Evolutionary conservation across 768 basidiomycete genomes (phyloP).

Genomic region (Panaeolus papilionaceus): DNA sequence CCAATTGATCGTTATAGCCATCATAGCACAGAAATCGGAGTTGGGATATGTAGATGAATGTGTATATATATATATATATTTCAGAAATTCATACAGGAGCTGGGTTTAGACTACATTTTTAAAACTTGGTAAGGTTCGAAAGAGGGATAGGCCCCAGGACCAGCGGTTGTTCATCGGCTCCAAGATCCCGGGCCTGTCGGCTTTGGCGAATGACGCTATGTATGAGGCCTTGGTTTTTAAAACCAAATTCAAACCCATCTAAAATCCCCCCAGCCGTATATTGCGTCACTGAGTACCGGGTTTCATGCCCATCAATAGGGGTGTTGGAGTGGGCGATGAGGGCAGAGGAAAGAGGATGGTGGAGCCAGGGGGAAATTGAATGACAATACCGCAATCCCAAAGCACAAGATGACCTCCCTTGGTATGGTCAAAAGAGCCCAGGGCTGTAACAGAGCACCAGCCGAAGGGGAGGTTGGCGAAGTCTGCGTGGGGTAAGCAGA

Average conservation of each 20-base stretch:
- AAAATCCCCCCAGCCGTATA: constrained; percentile 14
- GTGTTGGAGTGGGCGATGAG: constrained; percentile 7
- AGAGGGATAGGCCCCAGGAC: too few species aligned
- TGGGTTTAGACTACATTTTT: too few species aligned
- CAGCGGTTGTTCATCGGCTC: too few species aligned
- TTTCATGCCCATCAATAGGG: not conserved
- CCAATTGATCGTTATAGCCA: too few species aligned
- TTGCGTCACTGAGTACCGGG: not conserved
- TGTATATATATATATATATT: too few species aligned
- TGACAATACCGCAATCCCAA: constrained; percentile 6
- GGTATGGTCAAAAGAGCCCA: not conserved
- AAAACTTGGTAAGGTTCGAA: too few species aligned
- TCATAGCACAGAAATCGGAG: too few species aligned
- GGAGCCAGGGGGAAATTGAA: not conserved
- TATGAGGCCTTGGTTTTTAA: constrained; percentile 4
- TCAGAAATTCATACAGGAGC: too few species aligned
- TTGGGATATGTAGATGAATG: too few species aligned
- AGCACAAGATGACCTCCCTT: constrained; percentile 1
- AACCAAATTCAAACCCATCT: constrained; percentile 9
- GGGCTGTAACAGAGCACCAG: not conserved
- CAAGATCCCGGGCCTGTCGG: too few species aligned
- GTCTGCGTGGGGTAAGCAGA: not conserved
- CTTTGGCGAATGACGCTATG: too few species aligned
- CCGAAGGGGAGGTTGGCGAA: constrained; percentile 3
- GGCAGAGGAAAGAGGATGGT: not conserved